phyloP scores from a whole-genome alignment of 768 basidiomycete species.

The Boletus rubropictus region DNA sequence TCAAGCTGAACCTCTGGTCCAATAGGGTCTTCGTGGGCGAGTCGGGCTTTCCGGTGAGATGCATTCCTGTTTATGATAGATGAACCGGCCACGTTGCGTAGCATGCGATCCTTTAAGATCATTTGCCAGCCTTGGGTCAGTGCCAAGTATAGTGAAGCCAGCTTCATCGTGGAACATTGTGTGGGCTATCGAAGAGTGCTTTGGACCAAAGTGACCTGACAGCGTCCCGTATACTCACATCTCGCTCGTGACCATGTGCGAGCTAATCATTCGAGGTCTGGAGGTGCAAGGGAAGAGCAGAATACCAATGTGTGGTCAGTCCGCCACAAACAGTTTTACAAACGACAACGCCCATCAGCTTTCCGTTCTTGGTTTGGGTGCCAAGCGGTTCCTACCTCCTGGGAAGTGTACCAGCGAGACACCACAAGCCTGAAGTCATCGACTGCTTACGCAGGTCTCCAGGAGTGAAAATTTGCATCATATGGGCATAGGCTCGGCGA shows the following conservation, averaged over 20 bases:
- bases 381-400: slow-evolving; percentile 39
- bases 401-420: slow-evolving; percentile 39
- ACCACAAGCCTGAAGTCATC: slow-evolving; percentile 37
- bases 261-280: not conserved
- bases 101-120: not conserved
- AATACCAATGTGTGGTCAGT: not conserved
- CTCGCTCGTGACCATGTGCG: not conserved
- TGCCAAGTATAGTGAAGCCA: not conserved
- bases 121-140: not conserved
- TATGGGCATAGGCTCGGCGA: slow-evolving; percentile 19
- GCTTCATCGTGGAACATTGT: not conserved
- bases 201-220: not conserved
- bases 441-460: slow-evolving; percentile 34
- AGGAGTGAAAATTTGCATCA: slow-evolving; percentile 37
- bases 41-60: not conserved
- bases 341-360: slow-evolving; percentile 39
- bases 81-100: not conserved
- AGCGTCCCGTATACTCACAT: too few species aligned
- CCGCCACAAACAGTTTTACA: not conserved
- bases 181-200: not conserved
- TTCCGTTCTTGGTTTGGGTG: slow-evolving; percentile 52
- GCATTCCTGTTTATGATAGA: not conserved
- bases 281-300: not conserved
- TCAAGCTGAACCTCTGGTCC: slow-evolving; percentile 6
- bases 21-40: not conserved